Evolutionary conservation across 352 stramenopile species (phyloP).

Genomic region (Poterioochromonas sp.): DNA sequence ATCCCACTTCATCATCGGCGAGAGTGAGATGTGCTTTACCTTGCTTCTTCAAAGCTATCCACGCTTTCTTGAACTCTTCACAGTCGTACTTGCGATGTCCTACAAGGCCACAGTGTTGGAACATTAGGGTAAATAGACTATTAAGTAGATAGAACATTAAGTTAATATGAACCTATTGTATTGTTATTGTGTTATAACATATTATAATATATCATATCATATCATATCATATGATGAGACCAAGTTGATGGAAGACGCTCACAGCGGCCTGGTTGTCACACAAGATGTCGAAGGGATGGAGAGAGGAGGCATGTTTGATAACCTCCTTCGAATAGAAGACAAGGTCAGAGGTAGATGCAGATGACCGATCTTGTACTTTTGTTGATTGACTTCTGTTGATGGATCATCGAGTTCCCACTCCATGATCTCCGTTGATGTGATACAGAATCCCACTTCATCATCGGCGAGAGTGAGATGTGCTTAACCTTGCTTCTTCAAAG

Average conservation of each 20-base stretch:
- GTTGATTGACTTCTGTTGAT: conserved; percentile 15
- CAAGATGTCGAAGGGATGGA: too few relatives aligned
- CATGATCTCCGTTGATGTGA: conserved; percentile 3
- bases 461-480: conserved; percentile 7
- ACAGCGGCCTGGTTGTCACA: too few relatives aligned
- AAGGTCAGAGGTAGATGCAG: too few relatives aligned
- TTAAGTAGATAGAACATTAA: too few relatives aligned
- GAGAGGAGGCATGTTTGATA: too few relatives aligned
- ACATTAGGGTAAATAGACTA: too few relatives aligned
- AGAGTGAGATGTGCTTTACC: conserved; percentile 11
- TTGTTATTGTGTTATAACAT: too few relatives aligned
- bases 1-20: conserved; percentile 8
- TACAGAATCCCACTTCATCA: conserved; percentile 13
- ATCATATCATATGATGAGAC: too few relatives aligned
- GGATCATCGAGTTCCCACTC: conserved; percentile 8
- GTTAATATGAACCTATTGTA: too few relatives aligned
- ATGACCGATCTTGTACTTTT: conserved; percentile 12
- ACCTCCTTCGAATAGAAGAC: too few relatives aligned
- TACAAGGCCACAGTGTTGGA: conserved; percentile 9
- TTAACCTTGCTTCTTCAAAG: conserved; percentile 10
- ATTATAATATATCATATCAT: too few relatives aligned
- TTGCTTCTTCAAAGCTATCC: conserved; percentile 13
- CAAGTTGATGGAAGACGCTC: too few relatives aligned
- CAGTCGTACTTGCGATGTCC: conserved; percentile 8
- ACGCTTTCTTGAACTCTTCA: conserved; percentile 8